Evolutionary conservation across 129 eudicot species (phyloP).

Genomic region (Glebionis coronaria): DNA sequence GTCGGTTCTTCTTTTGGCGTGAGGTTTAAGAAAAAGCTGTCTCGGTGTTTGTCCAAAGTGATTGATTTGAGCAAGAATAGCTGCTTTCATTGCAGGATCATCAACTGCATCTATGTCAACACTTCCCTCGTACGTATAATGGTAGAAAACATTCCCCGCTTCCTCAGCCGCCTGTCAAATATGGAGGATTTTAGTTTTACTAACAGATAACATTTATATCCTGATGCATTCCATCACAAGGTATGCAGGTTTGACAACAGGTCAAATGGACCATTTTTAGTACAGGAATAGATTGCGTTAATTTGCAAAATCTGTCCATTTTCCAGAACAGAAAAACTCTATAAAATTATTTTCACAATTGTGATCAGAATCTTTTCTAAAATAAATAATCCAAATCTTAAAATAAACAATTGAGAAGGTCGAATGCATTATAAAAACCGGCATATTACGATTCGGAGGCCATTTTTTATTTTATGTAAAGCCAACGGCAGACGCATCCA

Average conservation of each 20-base stretch:
- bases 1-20: constrained; percentile 62
- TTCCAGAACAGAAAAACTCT: no score
- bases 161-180: constrained; percentile 86
- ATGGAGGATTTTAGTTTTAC: constrained; percentile 1
- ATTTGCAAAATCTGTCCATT: no score
- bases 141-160: constrained; percentile 91
- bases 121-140: constrained; percentile 92
- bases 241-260: background rate
- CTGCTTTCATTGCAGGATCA: constrained; percentile 97
- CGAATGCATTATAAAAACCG: no score
- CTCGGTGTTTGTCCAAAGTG: constrained; percentile 98
- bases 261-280: background rate
- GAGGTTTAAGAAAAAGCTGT: constrained; percentile 81
- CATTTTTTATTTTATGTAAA: background rate
- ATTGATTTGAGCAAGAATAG: constrained; percentile 92
- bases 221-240: no score
- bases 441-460: no score
- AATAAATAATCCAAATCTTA: no score
- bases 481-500: background rate
- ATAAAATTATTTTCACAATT: no score
- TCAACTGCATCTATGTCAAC: constrained; percentile 90
- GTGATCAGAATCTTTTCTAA: no score
- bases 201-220: background rate
- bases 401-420: no score
- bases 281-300: no score